Base-by-base conservation (phyloP, 2,329 filamentous ascomycete genomes). In the Kalmusia sp. region DNA sequence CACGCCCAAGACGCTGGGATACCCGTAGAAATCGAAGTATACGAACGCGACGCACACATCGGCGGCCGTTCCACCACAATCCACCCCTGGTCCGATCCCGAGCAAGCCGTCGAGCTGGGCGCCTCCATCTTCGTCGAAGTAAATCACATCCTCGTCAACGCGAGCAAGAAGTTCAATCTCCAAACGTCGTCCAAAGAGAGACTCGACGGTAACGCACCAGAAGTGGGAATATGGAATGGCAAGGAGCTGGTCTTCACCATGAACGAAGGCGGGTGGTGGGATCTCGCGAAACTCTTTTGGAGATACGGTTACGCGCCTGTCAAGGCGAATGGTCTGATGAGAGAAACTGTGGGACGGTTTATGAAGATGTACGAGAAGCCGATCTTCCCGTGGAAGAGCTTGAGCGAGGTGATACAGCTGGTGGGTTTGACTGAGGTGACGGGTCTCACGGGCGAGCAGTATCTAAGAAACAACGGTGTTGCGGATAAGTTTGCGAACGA, bases 21-120 rank as follows among this genome's bases (percentile, higher is more conserved):
- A 15, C 77, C 81, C 2, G 70, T 93, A 53, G 89, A 96, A 61
- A 88, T 98, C 64, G 96, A 92, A 19, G 80, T 99, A 24, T 97
- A 93, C 71, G 95, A 99, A 68, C 89, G 88, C 62, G 87, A 86
- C 14, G 73, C 79, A 27, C 91, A 87, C 62, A 82, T 98, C 37
- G 95, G 95, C 25, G 95, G 95, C 7, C 90, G 95, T 22, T 90
- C 90, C 6, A 90, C 93, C 25, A 98, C 93, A 0, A 89, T 96
- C 15, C 80, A 92, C 65, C 87, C 87, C 2, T 93, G 89, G 70
- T 82, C 85, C 58, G 82, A 93, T 63, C 79, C 87, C 1, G 59
- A 77, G 0, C 78, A 87, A 33, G 89, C 89, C 1, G 84, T 96
- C 30, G 95, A 99, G 73, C 80, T 98, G 1, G 95, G 95, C 14